Evolutionary conservation across 2,329 filamentous ascomycete genomes (phyloP).

Genomic region (Fusarium citri): DNA sequence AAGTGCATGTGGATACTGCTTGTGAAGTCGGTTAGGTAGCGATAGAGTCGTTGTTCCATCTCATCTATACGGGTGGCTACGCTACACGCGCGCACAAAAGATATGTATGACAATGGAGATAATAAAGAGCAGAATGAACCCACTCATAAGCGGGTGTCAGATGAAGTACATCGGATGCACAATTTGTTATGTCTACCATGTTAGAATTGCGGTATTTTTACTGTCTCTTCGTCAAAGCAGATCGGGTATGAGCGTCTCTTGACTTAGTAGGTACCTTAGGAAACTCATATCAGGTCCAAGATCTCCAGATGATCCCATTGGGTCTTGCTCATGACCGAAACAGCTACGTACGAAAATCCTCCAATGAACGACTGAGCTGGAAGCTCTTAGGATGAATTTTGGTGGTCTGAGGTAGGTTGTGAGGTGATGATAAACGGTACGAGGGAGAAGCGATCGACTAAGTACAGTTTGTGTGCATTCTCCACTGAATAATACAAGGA

Average conservation of each 20-base stretch:
- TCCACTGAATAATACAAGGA: constrained; percentile 22
- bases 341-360: constrained; percentile 23
- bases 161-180: not conserved
- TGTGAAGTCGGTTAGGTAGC: not conserved
- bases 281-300: not conserved
- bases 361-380: constrained; percentile 29
- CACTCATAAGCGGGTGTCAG: not conserved
- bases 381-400: constrained; percentile 26
- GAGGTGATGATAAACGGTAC: constrained; percentile 24
- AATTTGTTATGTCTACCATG: constrained; percentile 1
- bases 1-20: not conserved
- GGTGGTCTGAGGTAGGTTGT: constrained; percentile 38
- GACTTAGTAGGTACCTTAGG: not conserved
- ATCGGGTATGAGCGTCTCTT: not conserved
- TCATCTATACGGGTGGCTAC: not conserved
- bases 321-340: constrained; percentile 19
- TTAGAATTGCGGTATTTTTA: constrained; percentile 12
- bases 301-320: constrained; percentile 27
- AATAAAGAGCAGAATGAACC: not conserved
- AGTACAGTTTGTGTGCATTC: constrained; percentile 16
- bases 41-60: not conserved
- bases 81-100: not conserved
- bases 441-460: constrained; percentile 3
- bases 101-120: not conserved
- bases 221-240: not conserved